These are phyloP conservation scores for Penicillium thymicola DNA, from an alignment of 2,329 filamentous ascomycete species.

Conservation along the genomic window DNA sequence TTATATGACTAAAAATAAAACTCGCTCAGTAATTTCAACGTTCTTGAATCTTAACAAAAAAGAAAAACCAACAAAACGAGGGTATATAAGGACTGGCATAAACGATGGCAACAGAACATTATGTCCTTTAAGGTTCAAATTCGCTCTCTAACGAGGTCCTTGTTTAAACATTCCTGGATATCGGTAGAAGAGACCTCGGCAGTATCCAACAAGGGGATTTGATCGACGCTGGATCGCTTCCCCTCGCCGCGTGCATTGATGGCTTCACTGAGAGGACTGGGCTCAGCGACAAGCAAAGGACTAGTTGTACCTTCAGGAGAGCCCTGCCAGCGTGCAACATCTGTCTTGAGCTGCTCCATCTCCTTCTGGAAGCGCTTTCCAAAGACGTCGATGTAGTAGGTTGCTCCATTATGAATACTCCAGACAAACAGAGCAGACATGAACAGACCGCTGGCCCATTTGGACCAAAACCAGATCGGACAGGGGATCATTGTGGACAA, in stretches of 20 bases:
- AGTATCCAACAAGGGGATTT: conserved; percentile 38
- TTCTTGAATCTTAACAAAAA: neutral
- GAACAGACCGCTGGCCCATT: conserved; percentile 73
- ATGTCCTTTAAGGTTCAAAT: conserved; percentile 13
- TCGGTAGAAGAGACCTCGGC: conserved; percentile 25
- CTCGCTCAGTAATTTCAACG: neutral
- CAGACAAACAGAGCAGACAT: conserved; percentile 81
- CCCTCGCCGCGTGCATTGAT: conserved; percentile 20
- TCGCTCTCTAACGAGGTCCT: conserved; percentile 23
- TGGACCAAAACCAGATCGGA: conserved; percentile 89
- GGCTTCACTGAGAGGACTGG: conserved; percentile 18
- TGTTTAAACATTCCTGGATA: conserved; percentile 11
- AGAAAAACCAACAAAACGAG: neutral
- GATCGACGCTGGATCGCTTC: conserved; percentile 30
- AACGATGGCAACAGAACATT: neutral
- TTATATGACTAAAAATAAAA: neutral
- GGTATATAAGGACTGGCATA: conserved; percentile 4
- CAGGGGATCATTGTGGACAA: conserved; percentile 91
- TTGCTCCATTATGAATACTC: conserved; percentile 96
- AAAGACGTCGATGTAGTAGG: conserved; percentile 97
- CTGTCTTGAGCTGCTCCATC: conserved; percentile 79
- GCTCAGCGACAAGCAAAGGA: conserved; percentile 29
- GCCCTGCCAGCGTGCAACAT: conserved; percentile 82
- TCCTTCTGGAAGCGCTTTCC: conserved; percentile 96
- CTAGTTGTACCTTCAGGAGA: conserved; percentile 34